Conservation (phyloP, 2,329 filamentous ascomycete species). For the Acephala macrosclerotiorum region DNA sequence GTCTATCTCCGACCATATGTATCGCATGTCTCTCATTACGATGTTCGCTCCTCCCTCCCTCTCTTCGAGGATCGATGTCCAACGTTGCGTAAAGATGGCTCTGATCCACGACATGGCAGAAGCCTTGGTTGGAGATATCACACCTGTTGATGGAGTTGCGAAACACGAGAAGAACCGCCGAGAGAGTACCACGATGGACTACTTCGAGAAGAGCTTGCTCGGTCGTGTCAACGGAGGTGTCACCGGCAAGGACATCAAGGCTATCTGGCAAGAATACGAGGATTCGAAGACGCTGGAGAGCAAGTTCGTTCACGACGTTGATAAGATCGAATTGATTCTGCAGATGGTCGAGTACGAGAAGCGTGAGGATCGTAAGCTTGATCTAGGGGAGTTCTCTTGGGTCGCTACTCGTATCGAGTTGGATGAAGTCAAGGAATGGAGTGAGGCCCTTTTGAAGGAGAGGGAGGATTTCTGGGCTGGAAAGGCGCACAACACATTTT, state of each 20-base stretch:
- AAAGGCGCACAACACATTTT: constrained; percentile 45
- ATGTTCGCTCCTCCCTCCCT: constrained; percentile 87
- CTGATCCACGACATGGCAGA: constrained; percentile 98
- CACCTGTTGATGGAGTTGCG: constrained; percentile 83
- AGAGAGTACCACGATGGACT: constrained; percentile 91
- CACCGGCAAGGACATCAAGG: constrained; percentile 74
- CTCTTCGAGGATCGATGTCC: constrained; percentile 74
- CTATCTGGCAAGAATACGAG: constrained; percentile 95
- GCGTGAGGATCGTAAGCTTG: constrained; percentile 66
- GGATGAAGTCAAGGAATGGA: constrained; percentile 83
- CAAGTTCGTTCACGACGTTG: constrained; percentile 92
- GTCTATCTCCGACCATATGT: constrained; percentile 98
- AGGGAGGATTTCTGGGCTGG: constrained; percentile 75
- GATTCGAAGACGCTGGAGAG: constrained; percentile 84
- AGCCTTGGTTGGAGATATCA: constrained; percentile 93
- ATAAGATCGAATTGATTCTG: constrained; percentile 93
- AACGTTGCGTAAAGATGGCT: constrained; percentile 92
- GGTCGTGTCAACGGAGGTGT: constrained; percentile 76
- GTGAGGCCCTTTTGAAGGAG: constrained; percentile 77
- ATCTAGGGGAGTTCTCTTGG: constrained; percentile 86
- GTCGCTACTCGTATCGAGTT: constrained; percentile 78
- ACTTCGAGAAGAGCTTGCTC: constrained; percentile 74
- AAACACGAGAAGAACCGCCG: constrained; percentile 91
- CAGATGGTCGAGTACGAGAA: constrained; percentile 99
- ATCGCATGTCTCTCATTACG: constrained; percentile 96